A percentile compares a stretch with the other conserved stretches of the same genome.
Evolutionary conservation across 306 rosid genomes (phyloP).

Genomic region (Urtica urens): DNA sequence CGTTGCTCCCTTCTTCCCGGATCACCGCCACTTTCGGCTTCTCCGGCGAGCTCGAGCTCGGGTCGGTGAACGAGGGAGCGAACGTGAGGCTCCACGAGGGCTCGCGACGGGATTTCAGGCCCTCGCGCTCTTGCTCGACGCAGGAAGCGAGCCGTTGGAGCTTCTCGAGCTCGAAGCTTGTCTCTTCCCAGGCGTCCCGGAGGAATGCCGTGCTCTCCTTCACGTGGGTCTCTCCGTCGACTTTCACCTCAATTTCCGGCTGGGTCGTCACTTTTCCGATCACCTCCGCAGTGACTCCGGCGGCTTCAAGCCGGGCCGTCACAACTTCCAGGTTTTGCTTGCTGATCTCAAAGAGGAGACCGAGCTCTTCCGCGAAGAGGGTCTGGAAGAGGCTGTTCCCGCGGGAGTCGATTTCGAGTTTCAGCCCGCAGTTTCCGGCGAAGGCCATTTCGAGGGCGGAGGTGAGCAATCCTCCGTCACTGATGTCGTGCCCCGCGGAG

Average conservation of each 20-base stretch:
- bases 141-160: slow-evolving; percentile 70
- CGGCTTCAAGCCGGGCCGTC: slow-evolving; percentile 30
- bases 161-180: slow-evolving; percentile 66
- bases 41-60: no score
- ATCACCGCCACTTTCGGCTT: slow-evolving; percentile 81
- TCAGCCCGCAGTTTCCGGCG: slow-evolving; percentile 68
- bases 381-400: slow-evolving; percentile 57
- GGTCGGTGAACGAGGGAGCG: slow-evolving; percentile 57
- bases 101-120: slow-evolving; percentile 51
- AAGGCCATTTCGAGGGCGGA: slow-evolving; percentile 90
- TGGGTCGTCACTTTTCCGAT: slow-evolving; percentile 50
- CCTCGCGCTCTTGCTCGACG: slow-evolving; percentile 71
- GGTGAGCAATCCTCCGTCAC: slow-evolving; percentile 81
- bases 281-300: slow-evolving; percentile 36
- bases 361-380: slow-evolving; percentile 81
- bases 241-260: slow-evolving; percentile 46
- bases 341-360: slow-evolving; percentile 71
- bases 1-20: slow-evolving; percentile 95
- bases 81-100: slow-evolving; percentile 67
- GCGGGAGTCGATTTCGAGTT: slow-evolving; percentile 39
- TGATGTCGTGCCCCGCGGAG: slow-evolving; percentile 88
- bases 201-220: slow-evolving; percentile 44
- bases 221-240: slow-evolving; percentile 48
- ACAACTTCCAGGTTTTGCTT: slow-evolving; percentile 41
- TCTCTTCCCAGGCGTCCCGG: slow-evolving; percentile 34